These are phyloP conservation scores for Rutstroemia sp. DNA, from an alignment of 2,329 filamentous ascomycete species.

Conservation along the genomic window DNA sequence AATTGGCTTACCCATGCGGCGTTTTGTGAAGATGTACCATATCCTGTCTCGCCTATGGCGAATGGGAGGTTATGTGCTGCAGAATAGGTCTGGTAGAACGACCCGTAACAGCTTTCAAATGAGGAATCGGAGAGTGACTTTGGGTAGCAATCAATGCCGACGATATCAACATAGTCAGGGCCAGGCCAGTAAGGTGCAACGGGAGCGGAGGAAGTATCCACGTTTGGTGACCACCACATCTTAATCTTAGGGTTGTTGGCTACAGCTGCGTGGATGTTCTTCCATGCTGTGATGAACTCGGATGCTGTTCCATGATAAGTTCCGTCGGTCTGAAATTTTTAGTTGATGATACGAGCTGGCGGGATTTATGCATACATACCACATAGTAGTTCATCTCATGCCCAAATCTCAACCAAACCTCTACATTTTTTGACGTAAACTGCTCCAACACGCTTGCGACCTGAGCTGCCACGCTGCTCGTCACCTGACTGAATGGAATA, in stretches of 20 bases:
- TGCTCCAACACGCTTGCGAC: conserved; percentile 5
- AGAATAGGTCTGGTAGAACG: conserved; percentile 9
- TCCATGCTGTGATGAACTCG: conserved; percentile 10
- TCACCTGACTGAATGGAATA: conserved; percentile 7
- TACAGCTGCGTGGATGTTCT: conserved; percentile 5
- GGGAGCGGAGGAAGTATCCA: neutral
- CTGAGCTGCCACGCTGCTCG: conserved; percentile 1
- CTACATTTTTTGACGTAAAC: conserved; percentile 6
- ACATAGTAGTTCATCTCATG: conserved; percentile 14
- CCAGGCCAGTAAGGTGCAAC: conserved; percentile 7
- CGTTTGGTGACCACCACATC: conserved; percentile 10
- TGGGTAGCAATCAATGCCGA: conserved; percentile 11
- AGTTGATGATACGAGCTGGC: neutral
- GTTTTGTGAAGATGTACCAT: neutral
- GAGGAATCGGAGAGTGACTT: neutral
- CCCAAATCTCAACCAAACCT: conserved; percentile 11
- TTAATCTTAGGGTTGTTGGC: conserved; percentile 1
- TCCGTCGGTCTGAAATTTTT: neutral
- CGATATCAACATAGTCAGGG: conserved; percentile 6
- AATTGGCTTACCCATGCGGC: conserved; percentile 7
- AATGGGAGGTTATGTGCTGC: conserved; percentile 5
- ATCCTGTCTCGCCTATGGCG: conserved; percentile 10
- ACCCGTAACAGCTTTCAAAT: conserved; percentile 1
- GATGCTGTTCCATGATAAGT: conserved; percentile 5
- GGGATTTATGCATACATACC: neutral